Base-by-base conservation (phyloP, 2,329 filamentous ascomycete species). In the Simplicillium sp. region DNA sequence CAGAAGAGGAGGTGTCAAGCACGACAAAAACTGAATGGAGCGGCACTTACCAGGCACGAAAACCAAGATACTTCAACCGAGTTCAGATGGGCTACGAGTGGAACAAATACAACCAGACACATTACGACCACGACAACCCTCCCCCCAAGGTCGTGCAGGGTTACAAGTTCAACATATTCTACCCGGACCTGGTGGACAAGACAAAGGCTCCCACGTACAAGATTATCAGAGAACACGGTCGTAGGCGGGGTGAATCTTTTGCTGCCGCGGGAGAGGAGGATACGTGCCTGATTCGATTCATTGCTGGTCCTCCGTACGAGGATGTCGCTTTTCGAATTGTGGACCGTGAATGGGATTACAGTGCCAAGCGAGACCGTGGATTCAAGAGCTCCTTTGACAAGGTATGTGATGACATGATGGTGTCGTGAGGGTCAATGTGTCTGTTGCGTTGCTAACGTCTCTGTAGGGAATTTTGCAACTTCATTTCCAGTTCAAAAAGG, bases 21-120 rank as follows among this genome's bases (percentile, higher is more conserved):
- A 45, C 48, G n/a, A 67, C 74, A 3, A 79, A 79, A 49, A 82
- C 87, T 4, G 76, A 81, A 48, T 95, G 88, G 88, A 81, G 83
- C 6, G 79, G 80, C 56, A 88, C 90, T 62, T 84, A 94, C 61
- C 78, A 84, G 32, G 88, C 90, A 7, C 78, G 92, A 47, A 98
- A 97, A 64, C 92, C 92, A 11, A 80, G 84, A 45, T 97, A 96
- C 65, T 98, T 98, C 73, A 97, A 97, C 58, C 83, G 92, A 33
- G 89, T 97, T 36, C 89, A 95, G 62, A 96, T 96, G 86, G 92
- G 92, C 40, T 98, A 97, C 61, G 92, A 98, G 62, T 98, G 92
- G 92, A 98, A 98, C 71, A 98, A 98, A 64, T 98, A 98, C 73
- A 98, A 98, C 57, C 92, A 98, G 65, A 98, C 92, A 11, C 92